phyloP scores from a whole-genome alignment of 2,329 filamentous ascomycete genomes.

The Cercospora zeina region DNA sequence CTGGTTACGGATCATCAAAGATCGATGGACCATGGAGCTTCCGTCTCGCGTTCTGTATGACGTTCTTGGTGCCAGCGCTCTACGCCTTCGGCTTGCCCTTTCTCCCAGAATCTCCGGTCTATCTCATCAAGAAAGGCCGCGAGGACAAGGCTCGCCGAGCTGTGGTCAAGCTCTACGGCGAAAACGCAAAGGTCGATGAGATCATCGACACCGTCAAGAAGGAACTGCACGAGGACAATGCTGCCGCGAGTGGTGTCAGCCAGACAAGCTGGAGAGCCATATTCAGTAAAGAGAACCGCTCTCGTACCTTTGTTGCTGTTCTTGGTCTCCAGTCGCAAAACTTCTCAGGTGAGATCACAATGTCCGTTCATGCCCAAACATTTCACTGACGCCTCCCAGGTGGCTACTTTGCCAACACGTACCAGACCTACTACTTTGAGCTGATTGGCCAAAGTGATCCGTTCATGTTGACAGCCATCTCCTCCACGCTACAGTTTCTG shows the following conservation, averaged over 20 bases:
- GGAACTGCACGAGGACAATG: slow-evolving; percentile 31
- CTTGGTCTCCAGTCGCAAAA: slow-evolving; percentile 33
- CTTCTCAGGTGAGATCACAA: slow-evolving; percentile 24
- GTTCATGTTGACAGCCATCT: slow-evolving; percentile 32
- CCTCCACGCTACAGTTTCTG: slow-evolving; percentile 30
- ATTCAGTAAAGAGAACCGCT: slow-evolving; percentile 33
- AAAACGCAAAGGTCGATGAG: slow-evolving; percentile 26
- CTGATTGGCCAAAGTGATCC: slow-evolving; percentile 32
- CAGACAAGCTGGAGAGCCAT: slow-evolving; percentile 35
- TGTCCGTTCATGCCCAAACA: too few relatives aligned
- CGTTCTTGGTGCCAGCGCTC: slow-evolving; percentile 31
- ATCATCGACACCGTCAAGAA: slow-evolving; percentile 28
- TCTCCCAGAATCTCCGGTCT: slow-evolving; percentile 86
- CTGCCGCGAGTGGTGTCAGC: slow-evolving; percentile 28
- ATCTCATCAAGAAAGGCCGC: slow-evolving; percentile 71
- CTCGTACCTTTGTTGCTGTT: slow-evolving; percentile 33
- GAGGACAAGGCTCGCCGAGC: slow-evolving; percentile 58
- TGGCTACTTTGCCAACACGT: slow-evolving; percentile 30
- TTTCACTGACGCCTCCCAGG: slow-evolving; percentile 20
- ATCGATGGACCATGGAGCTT: slow-evolving; percentile 33
- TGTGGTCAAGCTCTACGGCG: slow-evolving; percentile 30
- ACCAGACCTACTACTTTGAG: slow-evolving; percentile 33
- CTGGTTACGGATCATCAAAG: slow-evolving; percentile 33
- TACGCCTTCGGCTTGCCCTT: slow-evolving; percentile 33
- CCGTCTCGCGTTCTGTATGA: slow-evolving; percentile 33